Evolutionary conservation across 2,329 filamentous ascomycete species (phyloP), one percentile per base, ranked within the genome.

Genomic region (Fusarium hostae): DNA sequence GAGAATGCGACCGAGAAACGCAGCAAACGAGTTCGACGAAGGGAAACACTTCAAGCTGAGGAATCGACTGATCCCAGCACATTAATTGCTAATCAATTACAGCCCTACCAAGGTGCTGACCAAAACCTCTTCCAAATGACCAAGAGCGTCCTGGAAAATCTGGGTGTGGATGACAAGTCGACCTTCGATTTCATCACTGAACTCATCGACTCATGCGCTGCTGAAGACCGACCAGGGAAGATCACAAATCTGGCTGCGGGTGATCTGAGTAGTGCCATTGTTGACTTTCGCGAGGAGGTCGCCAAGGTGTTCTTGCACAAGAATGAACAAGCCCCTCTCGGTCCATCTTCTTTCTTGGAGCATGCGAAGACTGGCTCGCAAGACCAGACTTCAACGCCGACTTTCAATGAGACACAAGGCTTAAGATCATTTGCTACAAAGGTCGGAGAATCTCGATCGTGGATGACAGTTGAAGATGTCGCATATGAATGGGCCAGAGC

Each of bases 1-100:
- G 89, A 91, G 37, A 85, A 83, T 28, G 82, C 82, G 4, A 84
- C 87, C 15, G 86, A 88, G 58, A 91, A 91, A 75, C 84, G 90
- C 62, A 91, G 89, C 78, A 92, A 92, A 76, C 84, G 90, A 54
- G 89, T 89, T 34, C 85, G 90, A 48, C 84, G 90, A 59, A 74
- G 81, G 55, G 81, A 83, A 40, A 89, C 91, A 45, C 87, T 85
- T 6, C 83, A 86, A 15, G 79, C 81, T 7, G 88, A 88, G 39
- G 89, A 89, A 52, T 79, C 81, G 1, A 78, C 86, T 18, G 88
- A 90, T 66, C 83, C 87, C 10, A 86, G 83, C 55, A 84, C 84
- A 2, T 80, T 86, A 30, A 83, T 86, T 57, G 86, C 87, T 3
- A 85, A 84, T 56, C 87, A 90, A 72, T 79, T 91, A 7, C 85